Conservation (phyloP, 1,284 basidiomycete species). For the Ustanciosporium gigantosporum region DNA sequence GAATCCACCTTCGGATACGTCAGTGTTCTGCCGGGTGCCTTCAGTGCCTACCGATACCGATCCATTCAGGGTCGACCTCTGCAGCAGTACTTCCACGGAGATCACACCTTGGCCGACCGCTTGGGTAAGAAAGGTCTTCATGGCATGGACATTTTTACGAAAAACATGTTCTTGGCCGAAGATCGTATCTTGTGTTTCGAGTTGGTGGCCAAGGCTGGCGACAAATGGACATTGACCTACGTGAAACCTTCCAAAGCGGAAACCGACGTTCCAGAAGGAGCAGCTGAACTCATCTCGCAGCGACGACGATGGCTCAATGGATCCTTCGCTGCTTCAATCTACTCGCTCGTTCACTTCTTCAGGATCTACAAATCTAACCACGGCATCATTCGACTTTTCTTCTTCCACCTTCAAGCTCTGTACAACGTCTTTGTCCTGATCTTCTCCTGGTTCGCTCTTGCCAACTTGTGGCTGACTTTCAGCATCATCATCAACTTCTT, state of each 20-base stretch:
- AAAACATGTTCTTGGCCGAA: constrained; percentile 67
- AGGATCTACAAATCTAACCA: constrained; percentile 89
- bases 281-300: constrained; percentile 79
- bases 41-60: constrained; percentile 88
- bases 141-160: constrained; percentile 96
- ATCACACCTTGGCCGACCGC: constrained; percentile 79
- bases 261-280: constrained; percentile 88
- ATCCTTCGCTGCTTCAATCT: constrained; percentile 91
- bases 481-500: constrained; percentile 91
- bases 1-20: constrained; percentile 91
- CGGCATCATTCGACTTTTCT: constrained; percentile 79
- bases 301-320: constrained; percentile 95
- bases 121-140: constrained; percentile 91
- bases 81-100: constrained; percentile 97
- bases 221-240: constrained; percentile 86
- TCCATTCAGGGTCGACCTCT: constrained; percentile 90
- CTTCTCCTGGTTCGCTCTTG: constrained; percentile 88
- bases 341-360: constrained; percentile 85
- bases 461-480: constrained; percentile 94
- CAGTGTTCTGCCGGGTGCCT: constrained; percentile 92
- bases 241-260: constrained; percentile 95
- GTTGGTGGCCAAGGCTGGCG: constrained; percentile 82
- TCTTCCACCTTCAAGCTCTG: constrained; percentile 90
- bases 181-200: constrained; percentile 90
- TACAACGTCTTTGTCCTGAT: constrained; percentile 89